phyloP scores from a whole-genome alignment of 2,329 filamentous ascomycete genomes.

The Neurospora sp. region DNA sequence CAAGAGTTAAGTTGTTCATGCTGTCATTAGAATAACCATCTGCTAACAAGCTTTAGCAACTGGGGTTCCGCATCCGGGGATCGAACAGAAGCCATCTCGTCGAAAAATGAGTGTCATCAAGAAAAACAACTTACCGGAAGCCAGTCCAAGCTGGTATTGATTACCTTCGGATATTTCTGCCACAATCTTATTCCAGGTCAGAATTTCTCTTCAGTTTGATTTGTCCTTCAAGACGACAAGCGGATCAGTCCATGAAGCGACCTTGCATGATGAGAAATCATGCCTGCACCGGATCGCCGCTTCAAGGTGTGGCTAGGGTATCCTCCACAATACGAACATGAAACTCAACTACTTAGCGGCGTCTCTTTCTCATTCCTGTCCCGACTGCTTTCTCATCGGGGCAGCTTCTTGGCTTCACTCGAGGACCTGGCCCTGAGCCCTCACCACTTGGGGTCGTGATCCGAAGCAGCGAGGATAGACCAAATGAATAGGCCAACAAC shows the following conservation, averaged over 20 bases:
- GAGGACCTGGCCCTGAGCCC: not conserved
- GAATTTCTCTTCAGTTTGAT: too few species aligned
- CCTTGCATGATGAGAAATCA: too few species aligned
- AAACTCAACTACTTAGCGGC: not conserved
- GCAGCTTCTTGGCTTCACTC: not conserved
- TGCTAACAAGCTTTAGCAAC: not conserved
- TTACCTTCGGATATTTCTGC: not conserved
- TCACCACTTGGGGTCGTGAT: not conserved
- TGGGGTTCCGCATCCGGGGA: not conserved
- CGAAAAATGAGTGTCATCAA: not conserved
- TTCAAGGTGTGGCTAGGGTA: too few species aligned
- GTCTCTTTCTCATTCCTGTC: not conserved
- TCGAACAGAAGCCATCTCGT: not conserved
- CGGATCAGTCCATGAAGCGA: not conserved
- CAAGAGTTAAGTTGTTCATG: not conserved
- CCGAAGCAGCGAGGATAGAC: not conserved
- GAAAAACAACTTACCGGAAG: not conserved
- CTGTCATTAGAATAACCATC: not conserved
- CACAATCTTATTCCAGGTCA: not conserved
- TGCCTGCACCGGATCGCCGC: too few species aligned
- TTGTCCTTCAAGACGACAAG: not conserved
- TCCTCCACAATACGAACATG: not conserved
- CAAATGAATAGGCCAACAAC: not conserved
- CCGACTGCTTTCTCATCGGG: not conserved
- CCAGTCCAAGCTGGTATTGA: not conserved